A percentile compares a stretch with the other conserved stretches of the same genome.
phyloP scores from a whole-genome alignment of 768 basidiomycete species.

The Phlebiopsis gigantea region DNA sequence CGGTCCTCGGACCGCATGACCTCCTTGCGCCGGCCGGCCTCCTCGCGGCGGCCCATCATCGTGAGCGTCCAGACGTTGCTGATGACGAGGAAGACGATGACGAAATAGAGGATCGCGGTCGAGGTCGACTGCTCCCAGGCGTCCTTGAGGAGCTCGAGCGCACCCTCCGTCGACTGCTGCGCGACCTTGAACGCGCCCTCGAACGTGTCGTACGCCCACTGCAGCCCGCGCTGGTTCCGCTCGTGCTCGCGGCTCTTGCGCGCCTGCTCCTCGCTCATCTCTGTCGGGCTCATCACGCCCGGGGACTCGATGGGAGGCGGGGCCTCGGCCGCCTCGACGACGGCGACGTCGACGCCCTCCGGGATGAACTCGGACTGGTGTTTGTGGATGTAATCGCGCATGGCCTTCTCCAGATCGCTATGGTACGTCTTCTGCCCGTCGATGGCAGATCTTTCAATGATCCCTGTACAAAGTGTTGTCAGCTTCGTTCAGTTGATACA shows the following conservation, averaged over 20 bases:
- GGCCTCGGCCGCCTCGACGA: constrained; percentile 41
- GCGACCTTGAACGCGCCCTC: constrained; percentile 73
- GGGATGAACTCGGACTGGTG: constrained; percentile 89
- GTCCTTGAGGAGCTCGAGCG: constrained; percentile 73
- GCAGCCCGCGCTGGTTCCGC: constrained; percentile 65
- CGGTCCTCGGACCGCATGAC: constrained; percentile 55
- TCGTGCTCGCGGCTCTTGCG: constrained; percentile 58
- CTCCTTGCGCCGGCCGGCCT: constrained; percentile 40
- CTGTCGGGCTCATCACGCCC: not conserved
- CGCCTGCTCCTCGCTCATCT: constrained; percentile 29
- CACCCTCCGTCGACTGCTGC: constrained; percentile 60
- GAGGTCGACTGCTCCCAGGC: constrained; percentile 74
- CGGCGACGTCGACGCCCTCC: constrained; percentile 63
- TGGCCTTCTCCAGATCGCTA: constrained; percentile 72
- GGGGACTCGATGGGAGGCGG: constrained; percentile 20
- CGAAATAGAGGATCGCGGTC: constrained; percentile 66
- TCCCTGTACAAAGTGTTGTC: constrained; percentile 46
- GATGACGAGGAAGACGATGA: constrained; percentile 67
- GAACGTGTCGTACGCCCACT: constrained; percentile 88
- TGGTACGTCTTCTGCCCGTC: constrained; percentile 92
- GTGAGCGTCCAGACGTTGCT: constrained; percentile 72
- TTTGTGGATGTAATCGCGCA: constrained; percentile 84
- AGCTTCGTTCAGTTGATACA: too few species aligned
- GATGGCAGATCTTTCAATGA: constrained; percentile 87
- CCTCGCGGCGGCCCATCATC: constrained; percentile 43